Base-by-base conservation (phyloP, 306 rosid species). In the Ormosia semicastrata region DNA sequence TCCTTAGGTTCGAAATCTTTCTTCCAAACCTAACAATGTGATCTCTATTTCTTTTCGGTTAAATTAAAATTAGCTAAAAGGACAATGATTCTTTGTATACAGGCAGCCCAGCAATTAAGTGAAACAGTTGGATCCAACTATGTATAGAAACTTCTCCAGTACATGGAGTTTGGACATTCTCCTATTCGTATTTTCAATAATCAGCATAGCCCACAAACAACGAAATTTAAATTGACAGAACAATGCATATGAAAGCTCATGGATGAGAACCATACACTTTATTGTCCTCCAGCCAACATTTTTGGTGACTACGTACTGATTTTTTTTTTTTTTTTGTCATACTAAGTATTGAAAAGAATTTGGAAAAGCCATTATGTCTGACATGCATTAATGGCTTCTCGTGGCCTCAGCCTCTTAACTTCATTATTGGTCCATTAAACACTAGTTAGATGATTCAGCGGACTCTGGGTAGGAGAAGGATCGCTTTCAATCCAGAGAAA, bases 81-180 rank as follows among this genome's bases (percentile, higher is more conserved):
- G 82, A 78, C 82, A 78, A 66, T 66, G 75, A 68, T 44, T 75
- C 58, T 75, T 9, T 70, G 47, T 30, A 34, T 30, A 59, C 2
- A 75, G 79, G 44, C 9, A 58, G 0, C 17, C 68, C 37, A 53
- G 65, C 79, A 85, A 75, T 79, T 67, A 85, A 79, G 71, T 40
- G 72, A 66, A 18, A 60, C 81, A 82, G 88, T 84, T 88, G 93
- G 87, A 90, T 90, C 89, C 91, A 90, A 74, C 89, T 65, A 65
- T 49, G 81, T 65, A 56, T 49, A 50, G 65, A 77, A 77, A 77
- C 69, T 65, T 77, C 73, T 63, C 10, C 15, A 65, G 63, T 77
- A 17, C 81, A 77, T 36, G 81, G 52, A 34, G 17, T 63, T 76
- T 76, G 81, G 81, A 76, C 81, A 74, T 83, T 81, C 85, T 83